These are phyloP conservation scores for Physaria fendleri DNA, from an alignment of 345 rosid species.

Conservation along the genomic window DNA sequence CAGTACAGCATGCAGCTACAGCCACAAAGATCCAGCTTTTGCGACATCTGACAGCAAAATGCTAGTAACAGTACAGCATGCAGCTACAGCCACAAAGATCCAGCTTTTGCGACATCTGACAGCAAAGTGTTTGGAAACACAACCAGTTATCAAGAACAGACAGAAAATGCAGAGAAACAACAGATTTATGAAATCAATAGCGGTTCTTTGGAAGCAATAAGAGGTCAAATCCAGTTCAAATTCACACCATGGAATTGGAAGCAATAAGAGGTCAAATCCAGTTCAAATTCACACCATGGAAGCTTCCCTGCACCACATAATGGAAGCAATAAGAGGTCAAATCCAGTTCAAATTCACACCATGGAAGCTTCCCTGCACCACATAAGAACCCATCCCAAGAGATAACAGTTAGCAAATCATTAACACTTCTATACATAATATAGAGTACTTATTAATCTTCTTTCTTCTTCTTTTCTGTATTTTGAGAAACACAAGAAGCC, in stretches of 20 bases:
- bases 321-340: too few relatives aligned
- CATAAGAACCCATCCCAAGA: neutral
- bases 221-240: slow-evolving; percentile 40
- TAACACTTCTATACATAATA: neutral
- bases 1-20: slow-evolving; percentile 39
- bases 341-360: too few relatives aligned
- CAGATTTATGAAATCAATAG: slow-evolving; percentile 48
- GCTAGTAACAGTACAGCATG: slow-evolving; percentile 42
- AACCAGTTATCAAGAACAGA: slow-evolving; percentile 35
- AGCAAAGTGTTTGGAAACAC: slow-evolving; percentile 18
- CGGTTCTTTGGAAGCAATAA: slow-evolving; percentile 48
- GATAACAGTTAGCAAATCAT: neutral
- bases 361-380: slow-evolving; percentile 42
- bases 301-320: slow-evolving; percentile 34
- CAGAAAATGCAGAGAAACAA: slow-evolving; percentile 53
- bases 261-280: too few relatives aligned
- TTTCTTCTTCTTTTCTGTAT: too few relatives aligned
- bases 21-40: slow-evolving; percentile 38
- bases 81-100: slow-evolving; percentile 35
- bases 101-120: slow-evolving; percentile 25
- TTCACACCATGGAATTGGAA: slow-evolving; percentile 54
- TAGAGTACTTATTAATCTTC: too few relatives aligned
- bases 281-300: too few relatives aligned
- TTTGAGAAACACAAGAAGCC: slow-evolving; percentile 14
- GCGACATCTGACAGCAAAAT: too few relatives aligned